phyloP scores from a whole-genome alignment of 1,284 basidiomycete species.

The Microbotryum intermedium region DNA sequence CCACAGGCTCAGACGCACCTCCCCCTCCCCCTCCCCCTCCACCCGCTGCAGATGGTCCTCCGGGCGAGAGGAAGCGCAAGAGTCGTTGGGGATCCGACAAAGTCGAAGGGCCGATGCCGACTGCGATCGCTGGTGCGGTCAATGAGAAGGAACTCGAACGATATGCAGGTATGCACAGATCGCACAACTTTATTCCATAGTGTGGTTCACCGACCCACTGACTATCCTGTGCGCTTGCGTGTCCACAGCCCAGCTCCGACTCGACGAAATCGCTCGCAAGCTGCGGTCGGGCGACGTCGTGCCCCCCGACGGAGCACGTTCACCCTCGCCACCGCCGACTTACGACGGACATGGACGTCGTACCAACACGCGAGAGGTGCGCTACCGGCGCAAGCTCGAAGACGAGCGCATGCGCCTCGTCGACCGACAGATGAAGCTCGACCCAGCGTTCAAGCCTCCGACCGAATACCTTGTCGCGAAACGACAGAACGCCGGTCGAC shows the following conservation, averaged over 20 bases:
- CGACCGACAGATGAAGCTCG: conserved; percentile 91
- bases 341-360: conserved; percentile 95
- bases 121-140: conserved; percentile 82
- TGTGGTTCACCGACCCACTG: background rate
- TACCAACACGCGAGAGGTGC: conserved; percentile 95
- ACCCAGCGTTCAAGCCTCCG: conserved; percentile 93
- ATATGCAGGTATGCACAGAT: conserved; percentile 45
- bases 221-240: background rate
- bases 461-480: conserved; percentile 77
- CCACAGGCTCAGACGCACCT: conserved; percentile 1
- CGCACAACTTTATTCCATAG: background rate
- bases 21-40: conserved; percentile 9
- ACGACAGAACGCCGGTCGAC: conserved; percentile 79
- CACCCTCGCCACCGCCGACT: conserved; percentile 90
- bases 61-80: conserved; percentile 64
- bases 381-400: conserved; percentile 95
- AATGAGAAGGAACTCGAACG: conserved; percentile 88
- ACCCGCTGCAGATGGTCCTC: background rate
- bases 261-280: conserved; percentile 96
- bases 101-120: conserved; percentile 77
- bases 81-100: conserved; percentile 83
- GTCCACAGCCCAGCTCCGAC: conserved; percentile 73
- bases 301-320: conserved; percentile 73
- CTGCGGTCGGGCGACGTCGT: conserved; percentile 87
- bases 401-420: conserved; percentile 83